phyloP scores from a whole-genome alignment of 208 protist genomes.

The Leishmania martiniquensis region DNA sequence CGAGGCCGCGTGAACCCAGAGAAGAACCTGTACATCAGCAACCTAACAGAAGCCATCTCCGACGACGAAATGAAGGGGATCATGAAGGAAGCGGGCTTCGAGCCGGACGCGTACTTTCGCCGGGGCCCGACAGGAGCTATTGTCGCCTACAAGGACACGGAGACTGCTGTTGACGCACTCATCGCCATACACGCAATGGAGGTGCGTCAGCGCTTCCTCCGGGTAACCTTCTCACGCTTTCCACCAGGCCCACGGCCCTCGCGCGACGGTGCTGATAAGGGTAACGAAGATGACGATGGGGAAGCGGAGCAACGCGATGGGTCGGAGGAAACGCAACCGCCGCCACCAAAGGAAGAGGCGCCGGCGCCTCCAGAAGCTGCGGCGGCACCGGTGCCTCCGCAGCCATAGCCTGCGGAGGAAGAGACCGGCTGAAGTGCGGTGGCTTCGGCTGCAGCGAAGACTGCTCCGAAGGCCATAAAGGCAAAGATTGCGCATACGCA shows the following conservation, averaged over 20 bases:
- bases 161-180: constrained; percentile 73
- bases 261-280: constrained; percentile 26
- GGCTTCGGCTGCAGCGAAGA: background rate
- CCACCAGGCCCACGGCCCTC: constrained; percentile 52
- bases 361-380: background rate
- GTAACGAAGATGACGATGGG: constrained; percentile 13
- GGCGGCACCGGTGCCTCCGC: background rate
- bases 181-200: constrained; percentile 72
- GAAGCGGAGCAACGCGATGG: background rate
- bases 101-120: constrained; percentile 54
- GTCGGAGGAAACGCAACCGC: background rate
- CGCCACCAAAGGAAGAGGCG: background rate
- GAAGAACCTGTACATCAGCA: constrained; percentile 83
- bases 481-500: background rate
- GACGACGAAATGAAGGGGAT: constrained; percentile 66
- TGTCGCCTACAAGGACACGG: constrained; percentile 57
- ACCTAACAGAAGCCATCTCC: constrained; percentile 65
- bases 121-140: constrained; percentile 66
- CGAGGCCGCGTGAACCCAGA: constrained; percentile 65
- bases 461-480: background rate
- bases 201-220: constrained; percentile 66
- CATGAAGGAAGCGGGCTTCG: constrained; percentile 47
- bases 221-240: constrained; percentile 87
- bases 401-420: background rate
- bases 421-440: background rate